A percentile compares a stretch with the other conserved stretches of the same genome.
phyloP scores from a whole-genome alignment of 352 stramenopile species.

The Globisporangium nunn region DNA sequence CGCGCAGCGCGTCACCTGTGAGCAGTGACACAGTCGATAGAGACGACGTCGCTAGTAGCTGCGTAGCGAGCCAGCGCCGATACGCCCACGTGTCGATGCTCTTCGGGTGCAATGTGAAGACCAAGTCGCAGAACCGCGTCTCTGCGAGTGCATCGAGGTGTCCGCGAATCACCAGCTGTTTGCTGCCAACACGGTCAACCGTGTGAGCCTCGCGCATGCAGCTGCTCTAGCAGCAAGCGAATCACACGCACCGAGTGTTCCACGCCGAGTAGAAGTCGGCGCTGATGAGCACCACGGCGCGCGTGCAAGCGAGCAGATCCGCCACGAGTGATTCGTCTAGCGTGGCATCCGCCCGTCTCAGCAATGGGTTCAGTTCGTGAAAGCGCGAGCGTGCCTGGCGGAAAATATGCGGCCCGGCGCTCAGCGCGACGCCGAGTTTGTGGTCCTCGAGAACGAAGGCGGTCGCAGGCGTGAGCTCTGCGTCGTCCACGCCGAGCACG shows the following conservation, averaged over 20 bases:
- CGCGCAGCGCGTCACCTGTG: slow-evolving; percentile 9
- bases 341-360: slow-evolving; percentile 6
- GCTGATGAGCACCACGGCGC: slow-evolving; percentile 63
- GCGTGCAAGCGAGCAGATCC: slow-evolving; percentile 44
- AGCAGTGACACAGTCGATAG: neutral
- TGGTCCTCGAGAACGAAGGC: slow-evolving; percentile 69
- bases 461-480: slow-evolving; percentile 34
- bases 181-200: slow-evolving; percentile 22
- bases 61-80: slow-evolving; percentile 49
- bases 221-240: neutral
- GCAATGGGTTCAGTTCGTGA: slow-evolving; percentile 28
- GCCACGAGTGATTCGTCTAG: slow-evolving; percentile 2
- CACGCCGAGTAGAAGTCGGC: slow-evolving; percentile 84
- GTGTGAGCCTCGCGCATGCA: neutral
- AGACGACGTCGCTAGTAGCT: slow-evolving; percentile 12
- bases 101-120: slow-evolving; percentile 76
- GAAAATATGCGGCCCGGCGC: slow-evolving; percentile 41
- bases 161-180: slow-evolving; percentile 39
- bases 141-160: slow-evolving; percentile 34
- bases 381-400: slow-evolving; percentile 46
- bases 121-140: slow-evolving; percentile 58
- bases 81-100: slow-evolving; percentile 86
- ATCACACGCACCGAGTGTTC: slow-evolving; percentile 49
- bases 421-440: slow-evolving; percentile 72
- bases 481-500: slow-evolving; percentile 43